Conservation (phyloP, 2,329 filamentous ascomycete genomes). For the Ascochyta koolunga region DNA sequence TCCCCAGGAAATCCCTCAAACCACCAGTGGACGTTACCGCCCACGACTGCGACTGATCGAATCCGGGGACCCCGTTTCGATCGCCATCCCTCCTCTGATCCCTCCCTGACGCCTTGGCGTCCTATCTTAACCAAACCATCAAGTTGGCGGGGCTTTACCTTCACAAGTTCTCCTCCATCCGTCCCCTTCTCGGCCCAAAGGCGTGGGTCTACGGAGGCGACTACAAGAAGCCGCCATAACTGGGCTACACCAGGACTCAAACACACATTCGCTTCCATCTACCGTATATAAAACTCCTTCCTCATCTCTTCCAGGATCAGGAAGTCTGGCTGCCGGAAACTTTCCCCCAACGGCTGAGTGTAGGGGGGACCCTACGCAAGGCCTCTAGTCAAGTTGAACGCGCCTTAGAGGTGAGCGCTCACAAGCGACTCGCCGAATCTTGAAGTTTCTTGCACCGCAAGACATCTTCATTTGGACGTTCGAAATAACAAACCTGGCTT, state of each 20-base stretch:
- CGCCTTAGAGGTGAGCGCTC: conserved; percentile 59
- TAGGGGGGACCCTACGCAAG: conserved; percentile 56
- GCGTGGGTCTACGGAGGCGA: conserved; percentile 97
- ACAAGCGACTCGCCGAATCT: conserved; percentile 57
- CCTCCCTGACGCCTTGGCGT: conserved; percentile 48
- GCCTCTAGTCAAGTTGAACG: conserved; percentile 58
- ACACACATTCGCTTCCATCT: conserved; percentile 20
- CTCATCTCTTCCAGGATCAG: conserved; percentile 29
- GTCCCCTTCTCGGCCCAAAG: conserved; percentile 90
- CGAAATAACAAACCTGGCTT: conserved; percentile 33
- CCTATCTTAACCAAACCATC: conserved; percentile 63
- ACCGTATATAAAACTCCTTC: conserved; percentile 26
- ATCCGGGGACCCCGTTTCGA: conserved; percentile 25
- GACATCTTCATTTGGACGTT: conserved; percentile 18
- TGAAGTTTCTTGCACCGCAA: conserved; percentile 41
- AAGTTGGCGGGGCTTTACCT: conserved; percentile 91
- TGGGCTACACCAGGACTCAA: conserved; percentile 53
- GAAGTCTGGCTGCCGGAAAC: conserved; percentile 35
- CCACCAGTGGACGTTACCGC: conserved; percentile 20
- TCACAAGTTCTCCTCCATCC: conserved; percentile 74
- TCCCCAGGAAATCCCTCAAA: conserved; percentile 20
- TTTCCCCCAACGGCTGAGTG: conserved; percentile 48
- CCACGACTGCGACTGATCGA: conserved; percentile 37
- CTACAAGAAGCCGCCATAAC: conserved; percentile 93
- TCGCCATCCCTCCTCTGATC: conserved; percentile 22